Percentiles rank a stretch among this genome's conserved stretches.
Evolutionary conservation across 257 asterid species (phyloP).

Genomic region (Nicotiana tabacum): DNA sequence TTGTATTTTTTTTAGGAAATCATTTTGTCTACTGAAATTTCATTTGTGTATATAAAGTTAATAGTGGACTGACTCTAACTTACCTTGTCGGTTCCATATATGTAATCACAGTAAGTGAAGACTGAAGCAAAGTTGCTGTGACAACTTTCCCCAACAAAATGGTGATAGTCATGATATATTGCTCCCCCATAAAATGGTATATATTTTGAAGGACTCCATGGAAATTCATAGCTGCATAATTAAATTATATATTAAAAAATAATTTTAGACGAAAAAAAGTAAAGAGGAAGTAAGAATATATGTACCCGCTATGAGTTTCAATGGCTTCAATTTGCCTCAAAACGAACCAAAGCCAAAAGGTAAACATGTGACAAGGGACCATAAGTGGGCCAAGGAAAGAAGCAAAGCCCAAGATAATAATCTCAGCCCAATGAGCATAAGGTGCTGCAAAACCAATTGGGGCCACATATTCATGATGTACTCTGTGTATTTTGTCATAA

Average conservation of each 20-base stretch:
- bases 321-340: slow-evolving; percentile 63
- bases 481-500: slow-evolving; percentile 53
- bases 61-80: not conserved
- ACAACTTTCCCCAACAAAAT: slow-evolving; percentile 62
- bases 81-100: slow-evolving; percentile 75
- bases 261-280: no score
- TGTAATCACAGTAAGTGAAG: slow-evolving; percentile 68
- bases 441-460: slow-evolving; percentile 74
- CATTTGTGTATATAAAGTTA: not conserved
- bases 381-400: slow-evolving; percentile 64
- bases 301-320: slow-evolving; percentile 60
- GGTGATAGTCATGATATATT: slow-evolving; percentile 72
- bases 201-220: slow-evolving; percentile 65
- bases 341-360: slow-evolving; percentile 70
- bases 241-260: not conserved
- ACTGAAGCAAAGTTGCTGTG: slow-evolving; percentile 78
- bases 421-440: slow-evolving; percentile 75
- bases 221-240: slow-evolving; percentile 58
- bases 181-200: slow-evolving; percentile 88
- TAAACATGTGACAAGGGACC: slow-evolving; percentile 66
- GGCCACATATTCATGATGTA: slow-evolving; percentile 76
- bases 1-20: not conserved
- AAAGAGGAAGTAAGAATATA: no score
- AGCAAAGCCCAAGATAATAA: slow-evolving; percentile 57
- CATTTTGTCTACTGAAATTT: not conserved